Percentiles rank a stretch among this genome's conserved stretches.
Conservation (phyloP, 257 asterid genomes). For the Solanum sitiens region DNA sequence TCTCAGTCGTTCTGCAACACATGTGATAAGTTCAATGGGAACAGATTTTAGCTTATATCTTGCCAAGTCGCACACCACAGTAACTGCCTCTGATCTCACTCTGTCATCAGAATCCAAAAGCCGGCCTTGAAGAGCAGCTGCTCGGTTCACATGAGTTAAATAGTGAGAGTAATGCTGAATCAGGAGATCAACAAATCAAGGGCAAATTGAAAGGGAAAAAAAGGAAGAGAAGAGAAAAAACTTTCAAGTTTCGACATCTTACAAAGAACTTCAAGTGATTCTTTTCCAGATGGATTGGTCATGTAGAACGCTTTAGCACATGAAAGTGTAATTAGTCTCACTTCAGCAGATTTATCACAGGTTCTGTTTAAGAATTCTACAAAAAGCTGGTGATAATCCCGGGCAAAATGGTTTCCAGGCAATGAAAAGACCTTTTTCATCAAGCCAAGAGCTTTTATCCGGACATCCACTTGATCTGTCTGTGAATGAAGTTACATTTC, state of each 20-base stretch:
- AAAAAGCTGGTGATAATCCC: constrained; percentile 46
- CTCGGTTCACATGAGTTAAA: constrained; percentile 11
- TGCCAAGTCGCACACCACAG: constrained; percentile 59
- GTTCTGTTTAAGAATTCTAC: constrained; percentile 66
- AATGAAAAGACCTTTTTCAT: constrained; percentile 42
- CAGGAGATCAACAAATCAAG: background rate
- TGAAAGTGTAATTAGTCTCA: constrained; percentile 68
- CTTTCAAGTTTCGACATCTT: constrained; percentile 28
- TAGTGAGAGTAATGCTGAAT: constrained; percentile 1
- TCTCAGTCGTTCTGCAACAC: constrained; percentile 66
- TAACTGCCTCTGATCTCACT: constrained; percentile 74
- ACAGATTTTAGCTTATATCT: constrained; percentile 27
- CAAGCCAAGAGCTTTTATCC: constrained; percentile 72
- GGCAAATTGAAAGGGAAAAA: background rate
- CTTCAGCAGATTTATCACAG: constrained; percentile 75
- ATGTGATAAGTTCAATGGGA: constrained; percentile 44
- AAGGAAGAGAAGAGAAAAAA: background rate
- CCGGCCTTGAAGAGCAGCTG: constrained; percentile 70
- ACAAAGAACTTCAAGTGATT: constrained; percentile 53
- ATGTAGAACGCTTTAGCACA: constrained; percentile 59
- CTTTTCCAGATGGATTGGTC: constrained; percentile 39
- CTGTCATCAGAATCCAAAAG: constrained; percentile 74
- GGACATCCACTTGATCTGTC: constrained; percentile 92
- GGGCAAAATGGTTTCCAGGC: constrained; percentile 52
- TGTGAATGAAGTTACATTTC: constrained; percentile 28